Conservation (phyloP, 2,329 filamentous ascomycete genomes). For the Diaporthe sp. region DNA sequence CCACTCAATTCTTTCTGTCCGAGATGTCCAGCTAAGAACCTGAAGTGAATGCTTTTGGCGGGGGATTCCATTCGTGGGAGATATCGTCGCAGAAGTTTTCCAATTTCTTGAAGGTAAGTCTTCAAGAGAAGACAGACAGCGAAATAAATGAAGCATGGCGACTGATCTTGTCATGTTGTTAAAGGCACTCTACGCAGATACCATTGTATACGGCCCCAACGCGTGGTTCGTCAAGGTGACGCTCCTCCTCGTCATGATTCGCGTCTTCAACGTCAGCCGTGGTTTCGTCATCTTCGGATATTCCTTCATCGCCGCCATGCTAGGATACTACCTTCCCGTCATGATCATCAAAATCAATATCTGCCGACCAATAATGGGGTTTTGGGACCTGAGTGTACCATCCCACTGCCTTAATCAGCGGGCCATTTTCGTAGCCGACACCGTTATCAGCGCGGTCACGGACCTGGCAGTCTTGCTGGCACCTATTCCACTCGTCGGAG, state of each 20-base stretch:
- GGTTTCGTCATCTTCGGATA: slow-evolving; percentile 12
- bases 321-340: slow-evolving; percentile 26
- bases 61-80: slow-evolving; percentile 30
- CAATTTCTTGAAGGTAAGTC: slow-evolving; percentile 30
- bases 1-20: no score
- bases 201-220: slow-evolving; percentile 30
- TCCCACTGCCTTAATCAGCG: slow-evolving; percentile 22
- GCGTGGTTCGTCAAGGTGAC: slow-evolving; percentile 32
- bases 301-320: slow-evolving; percentile 30
- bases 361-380: slow-evolving; percentile 24
- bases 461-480: slow-evolving; percentile 24
- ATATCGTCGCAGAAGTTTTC: not conserved
- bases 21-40: not conserved
- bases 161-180: not conserved
- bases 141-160: not conserved
- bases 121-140: not conserved
- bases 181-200: slow-evolving; percentile 31
- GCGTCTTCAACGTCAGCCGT: slow-evolving; percentile 23
- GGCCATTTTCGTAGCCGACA: slow-evolving; percentile 31
- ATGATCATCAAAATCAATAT: slow-evolving; percentile 33
- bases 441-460: slow-evolving; percentile 28
- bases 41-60: slow-evolving; percentile 25
- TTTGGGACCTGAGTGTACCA: slow-evolving; percentile 18
- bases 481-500: slow-evolving; percentile 19
- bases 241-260: slow-evolving; percentile 29